Evolutionary conservation across 1,139 yeast genomes (phyloP).

Genomic region (Kodamaea fungicola): DNA sequence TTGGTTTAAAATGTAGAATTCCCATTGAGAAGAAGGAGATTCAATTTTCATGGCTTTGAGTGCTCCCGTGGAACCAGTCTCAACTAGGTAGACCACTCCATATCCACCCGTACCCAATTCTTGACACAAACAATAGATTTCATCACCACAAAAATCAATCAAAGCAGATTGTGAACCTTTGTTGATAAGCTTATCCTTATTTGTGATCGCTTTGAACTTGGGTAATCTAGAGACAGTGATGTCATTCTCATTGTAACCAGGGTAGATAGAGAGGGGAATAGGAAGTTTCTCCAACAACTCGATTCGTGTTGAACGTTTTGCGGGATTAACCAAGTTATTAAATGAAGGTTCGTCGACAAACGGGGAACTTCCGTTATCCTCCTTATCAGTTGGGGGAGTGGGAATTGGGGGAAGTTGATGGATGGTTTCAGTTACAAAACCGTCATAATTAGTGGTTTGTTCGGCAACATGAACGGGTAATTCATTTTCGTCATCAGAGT

Average conservation of each 20-base stretch:
- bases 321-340: slow-evolving; percentile 26
- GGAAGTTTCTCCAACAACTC: slow-evolving; percentile 21
- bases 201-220: slow-evolving; percentile 32
- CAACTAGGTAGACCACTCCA: slow-evolving; percentile 76
- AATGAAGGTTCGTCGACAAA: slow-evolving; percentile 39
- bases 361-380: slow-evolving; percentile 41
- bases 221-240: slow-evolving; percentile 26
- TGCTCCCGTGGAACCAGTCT: slow-evolving; percentile 51
- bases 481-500: slow-evolving; percentile 31
- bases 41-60: slow-evolving; percentile 72
- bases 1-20: slow-evolving; percentile 66
- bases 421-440: slow-evolving; percentile 52
- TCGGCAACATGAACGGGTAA: slow-evolving; percentile 1
- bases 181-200: slow-evolving; percentile 30
- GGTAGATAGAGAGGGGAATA: slow-evolving; percentile 25
- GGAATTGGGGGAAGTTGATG: slow-evolving; percentile 13
- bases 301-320: slow-evolving; percentile 21
- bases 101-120: slow-evolving; percentile 79
- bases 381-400: slow-evolving; percentile 35
- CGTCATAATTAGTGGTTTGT: slow-evolving; percentile 39
- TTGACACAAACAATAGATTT: slow-evolving; percentile 52
- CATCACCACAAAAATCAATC: slow-evolving; percentile 49
- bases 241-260: slow-evolving; percentile 24
- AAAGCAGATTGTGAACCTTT: slow-evolving; percentile 41
- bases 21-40: slow-evolving; percentile 75